Conservation (phyloP, 1,139 yeast genomes). For the Suhomyces taliae region DNA sequence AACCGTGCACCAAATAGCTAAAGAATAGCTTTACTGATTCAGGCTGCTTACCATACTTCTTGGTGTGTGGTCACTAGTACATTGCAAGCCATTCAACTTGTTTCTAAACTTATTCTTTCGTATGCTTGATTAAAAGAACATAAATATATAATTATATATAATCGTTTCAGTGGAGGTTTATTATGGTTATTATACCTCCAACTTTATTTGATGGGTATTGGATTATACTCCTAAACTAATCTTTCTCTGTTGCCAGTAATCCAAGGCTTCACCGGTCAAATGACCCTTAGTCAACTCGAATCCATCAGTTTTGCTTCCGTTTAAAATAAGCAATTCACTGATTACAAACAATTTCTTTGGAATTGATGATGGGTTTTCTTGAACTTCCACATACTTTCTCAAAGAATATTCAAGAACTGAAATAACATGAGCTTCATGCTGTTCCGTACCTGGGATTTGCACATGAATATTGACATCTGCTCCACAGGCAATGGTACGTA, state of each 20-base stretch:
- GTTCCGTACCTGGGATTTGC: slow-evolving; percentile 25
- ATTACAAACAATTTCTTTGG: slow-evolving; percentile 52
- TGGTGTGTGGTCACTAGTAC: too few species aligned
- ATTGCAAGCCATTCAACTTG: too few species aligned
- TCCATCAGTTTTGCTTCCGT: slow-evolving; percentile 52
- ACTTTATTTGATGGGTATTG: too few species aligned
- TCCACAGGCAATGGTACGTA: slow-evolving; percentile 50
- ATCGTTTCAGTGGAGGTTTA: too few species aligned
- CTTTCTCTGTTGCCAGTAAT: slow-evolving; percentile 52
- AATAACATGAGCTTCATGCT: slow-evolving; percentile 28
- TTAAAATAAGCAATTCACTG: slow-evolving; percentile 69
- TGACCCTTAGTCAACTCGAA: slow-evolving; percentile 24
- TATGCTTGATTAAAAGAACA: too few species aligned
- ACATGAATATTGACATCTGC: slow-evolving; percentile 46
- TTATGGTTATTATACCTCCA: too few species aligned
- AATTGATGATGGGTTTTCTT: slow-evolving; percentile 10
- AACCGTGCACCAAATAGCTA: too few species aligned
- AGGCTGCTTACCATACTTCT: too few species aligned
- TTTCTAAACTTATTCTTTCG: too few species aligned
- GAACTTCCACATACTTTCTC: slow-evolving; percentile 44
- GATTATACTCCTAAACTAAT: slow-evolving; percentile 22
- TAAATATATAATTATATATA: too few species aligned
- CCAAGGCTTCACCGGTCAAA: slow-evolving; percentile 43
- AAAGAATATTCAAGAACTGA: slow-evolving; percentile 63
- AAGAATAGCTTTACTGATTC: too few species aligned